These are phyloP conservation scores for Atkinsonella hypoxylon DNA, from an alignment of 2,329 filamentous ascomycete species.

Conservation along the genomic window DNA sequence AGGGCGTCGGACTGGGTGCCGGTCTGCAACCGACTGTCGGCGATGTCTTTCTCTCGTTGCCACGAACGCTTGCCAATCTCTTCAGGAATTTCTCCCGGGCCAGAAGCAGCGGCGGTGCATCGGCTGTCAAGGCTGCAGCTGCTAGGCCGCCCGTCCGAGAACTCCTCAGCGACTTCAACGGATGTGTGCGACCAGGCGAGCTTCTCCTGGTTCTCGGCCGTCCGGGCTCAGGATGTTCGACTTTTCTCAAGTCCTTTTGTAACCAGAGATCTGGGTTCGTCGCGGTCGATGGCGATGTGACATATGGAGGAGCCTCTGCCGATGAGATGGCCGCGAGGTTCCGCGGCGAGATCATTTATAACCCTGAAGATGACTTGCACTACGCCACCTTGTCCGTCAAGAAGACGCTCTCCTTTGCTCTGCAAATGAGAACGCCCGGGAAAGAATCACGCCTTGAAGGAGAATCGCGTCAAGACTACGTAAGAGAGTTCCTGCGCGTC, in stretches of 20 bases:
- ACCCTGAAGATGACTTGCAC: slow-evolving; percentile 58
- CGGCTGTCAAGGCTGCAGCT: slow-evolving; percentile 35
- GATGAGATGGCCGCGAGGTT: slow-evolving; percentile 38
- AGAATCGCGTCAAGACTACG: slow-evolving; percentile 43
- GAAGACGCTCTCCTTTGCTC: slow-evolving; percentile 54
- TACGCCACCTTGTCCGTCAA: slow-evolving; percentile 58
- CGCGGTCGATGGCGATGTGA: slow-evolving; percentile 50
- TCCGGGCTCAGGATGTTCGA: slow-evolving; percentile 58
- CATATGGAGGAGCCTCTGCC: slow-evolving; percentile 41
- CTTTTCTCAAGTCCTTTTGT: slow-evolving; percentile 58
- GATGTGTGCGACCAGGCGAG: slow-evolving; percentile 59
- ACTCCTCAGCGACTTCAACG: slow-evolving; percentile 52
- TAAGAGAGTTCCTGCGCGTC: slow-evolving; percentile 42
- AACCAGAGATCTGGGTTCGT: slow-evolving; percentile 57
- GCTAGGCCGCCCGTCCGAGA: slow-evolving; percentile 49
- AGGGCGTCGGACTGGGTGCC: slow-evolving; percentile 56
- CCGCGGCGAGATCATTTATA: slow-evolving; percentile 52
- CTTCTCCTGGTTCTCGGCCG: slow-evolving; percentile 57
- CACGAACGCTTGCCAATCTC: slow-evolving; percentile 29
- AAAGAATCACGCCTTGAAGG: slow-evolving; percentile 39
- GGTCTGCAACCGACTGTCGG: slow-evolving; percentile 42
- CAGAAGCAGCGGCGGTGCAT: too few species aligned
- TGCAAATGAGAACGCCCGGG: slow-evolving; percentile 49
- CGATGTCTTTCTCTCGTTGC: slow-evolving; percentile 48
- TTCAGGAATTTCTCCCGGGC: slow-evolving; percentile 25